A percentile compares a stretch with the other conserved stretches of the same genome.
Evolutionary conservation across 495 filamentous ascomycete species (phyloP).

Genomic region (Aspergillus kassunensis): DNA sequence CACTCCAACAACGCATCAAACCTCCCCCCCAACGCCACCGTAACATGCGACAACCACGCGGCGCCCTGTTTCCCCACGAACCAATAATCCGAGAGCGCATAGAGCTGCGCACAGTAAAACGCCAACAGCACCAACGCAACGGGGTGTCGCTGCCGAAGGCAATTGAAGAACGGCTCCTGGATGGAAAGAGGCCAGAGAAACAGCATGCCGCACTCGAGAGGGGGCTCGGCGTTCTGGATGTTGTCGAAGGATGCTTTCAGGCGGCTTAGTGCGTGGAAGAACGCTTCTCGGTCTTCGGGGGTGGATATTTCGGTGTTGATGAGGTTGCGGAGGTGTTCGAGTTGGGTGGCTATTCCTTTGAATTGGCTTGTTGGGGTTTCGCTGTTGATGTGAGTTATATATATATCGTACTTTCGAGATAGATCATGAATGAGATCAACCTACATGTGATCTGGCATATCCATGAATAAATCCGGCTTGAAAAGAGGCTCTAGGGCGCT

Average conservation of each 20-base stretch:
- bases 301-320: neutral
- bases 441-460: neutral
- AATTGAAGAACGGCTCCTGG: neutral
- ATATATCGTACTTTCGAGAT: no score
- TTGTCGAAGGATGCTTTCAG: neutral
- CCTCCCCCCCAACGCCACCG: neutral
- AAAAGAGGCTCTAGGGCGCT: neutral
- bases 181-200: neutral
- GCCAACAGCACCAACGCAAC: neutral
- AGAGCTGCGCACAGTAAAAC: conserved; percentile 2
- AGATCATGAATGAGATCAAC: no score
- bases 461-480: neutral
- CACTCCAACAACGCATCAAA: neutral
- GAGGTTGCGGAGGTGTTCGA: neutral
- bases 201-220: neutral
- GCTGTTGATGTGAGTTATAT: no score
- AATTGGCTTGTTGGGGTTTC: neutral
- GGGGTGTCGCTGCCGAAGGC: neutral
- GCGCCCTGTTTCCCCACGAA: neutral
- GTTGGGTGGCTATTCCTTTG: neutral
- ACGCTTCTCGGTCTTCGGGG: neutral
- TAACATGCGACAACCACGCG: neutral
- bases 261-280: neutral
- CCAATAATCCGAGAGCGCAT: conserved; percentile 3
- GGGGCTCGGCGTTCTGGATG: neutral